Evolutionary conservation across 2,329 filamentous ascomycete species (phyloP).

Genomic region (Beauveria caledonica): DNA sequence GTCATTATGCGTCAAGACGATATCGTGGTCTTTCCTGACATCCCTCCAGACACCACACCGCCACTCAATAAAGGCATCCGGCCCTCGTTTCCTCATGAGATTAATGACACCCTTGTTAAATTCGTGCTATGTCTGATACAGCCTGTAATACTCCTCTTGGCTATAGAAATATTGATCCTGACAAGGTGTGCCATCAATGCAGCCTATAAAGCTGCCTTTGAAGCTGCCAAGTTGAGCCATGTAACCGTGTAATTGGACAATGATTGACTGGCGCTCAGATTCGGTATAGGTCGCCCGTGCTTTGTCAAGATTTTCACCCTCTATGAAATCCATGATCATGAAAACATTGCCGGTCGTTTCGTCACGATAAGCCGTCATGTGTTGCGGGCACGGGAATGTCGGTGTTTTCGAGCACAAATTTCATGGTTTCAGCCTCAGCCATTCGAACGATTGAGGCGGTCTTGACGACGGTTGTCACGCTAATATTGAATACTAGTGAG

Average conservation of each 20-base stretch:
- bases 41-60: conserved; percentile 13
- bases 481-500: background rate
- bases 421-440: conserved; percentile 13
- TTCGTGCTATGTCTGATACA: conserved; percentile 15
- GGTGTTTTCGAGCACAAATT: conserved; percentile 12
- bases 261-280: conserved; percentile 13
- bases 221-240: conserved; percentile 16
- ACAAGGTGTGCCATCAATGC: conserved; percentile 15
- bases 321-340: conserved; percentile 17
- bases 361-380: conserved; percentile 8
- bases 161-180: conserved; percentile 16
- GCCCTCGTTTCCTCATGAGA: conserved; percentile 13
- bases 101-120: conserved; percentile 16
- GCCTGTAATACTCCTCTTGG: conserved; percentile 12
- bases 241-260: conserved; percentile 15
- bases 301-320: conserved; percentile 14
- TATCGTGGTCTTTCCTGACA: conserved; percentile 12
- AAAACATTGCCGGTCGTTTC: conserved; percentile 10
- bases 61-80: conserved; percentile 7
- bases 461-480: conserved; percentile 13
- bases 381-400: conserved; percentile 13
- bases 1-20: conserved; percentile 14
- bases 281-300: conserved; percentile 13
- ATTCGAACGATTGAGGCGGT: conserved; percentile 5
- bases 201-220: conserved; percentile 15